Percentiles rank a stretch among this genome's conserved stretches.
Evolutionary conservation across 2,329 filamentous ascomycete genomes (phyloP).

Genomic region (Daldinia eschscholtzii): DNA sequence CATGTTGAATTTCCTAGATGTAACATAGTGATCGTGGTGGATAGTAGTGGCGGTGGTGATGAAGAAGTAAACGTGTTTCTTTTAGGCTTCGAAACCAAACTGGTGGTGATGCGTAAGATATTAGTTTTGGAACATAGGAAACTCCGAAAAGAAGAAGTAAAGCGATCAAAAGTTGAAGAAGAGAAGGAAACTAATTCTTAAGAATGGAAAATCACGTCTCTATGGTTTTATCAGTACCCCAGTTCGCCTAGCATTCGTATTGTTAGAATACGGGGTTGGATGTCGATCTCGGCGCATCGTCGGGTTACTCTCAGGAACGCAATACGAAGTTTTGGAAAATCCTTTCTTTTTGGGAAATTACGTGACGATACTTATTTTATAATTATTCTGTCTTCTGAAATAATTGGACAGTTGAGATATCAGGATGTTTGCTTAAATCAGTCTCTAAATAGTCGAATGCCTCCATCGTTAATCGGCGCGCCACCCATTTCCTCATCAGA

Average conservation of each 20-base stretch:
- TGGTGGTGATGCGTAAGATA: not conserved
- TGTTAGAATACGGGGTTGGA: slow-evolving; percentile 24
- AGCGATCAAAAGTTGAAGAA: not conserved
- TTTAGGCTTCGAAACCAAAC: not conserved
- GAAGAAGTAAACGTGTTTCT: not conserved
- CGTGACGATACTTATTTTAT: slow-evolving; percentile 22
- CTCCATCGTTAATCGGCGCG: slow-evolving; percentile 65
- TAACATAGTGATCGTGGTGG: not conserved
- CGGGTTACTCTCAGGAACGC: slow-evolving; percentile 24
- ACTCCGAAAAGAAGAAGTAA: not conserved
- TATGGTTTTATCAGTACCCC: slow-evolving; percentile 25
- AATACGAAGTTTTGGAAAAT: slow-evolving; percentile 42
- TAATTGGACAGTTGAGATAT: slow-evolving; percentile 15
- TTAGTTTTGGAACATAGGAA: not conserved
- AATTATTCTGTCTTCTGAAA: slow-evolving; percentile 8
- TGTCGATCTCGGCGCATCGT: slow-evolving; percentile 38
- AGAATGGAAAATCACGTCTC: slow-evolving; percentile 17
- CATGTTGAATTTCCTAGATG: not conserved
- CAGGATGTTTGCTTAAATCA: slow-evolving; percentile 32
- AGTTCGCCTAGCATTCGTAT: slow-evolving; percentile 23
- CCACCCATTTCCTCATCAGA: slow-evolving; percentile 65
- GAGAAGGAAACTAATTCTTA: not conserved
- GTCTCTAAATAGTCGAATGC: slow-evolving; percentile 64
- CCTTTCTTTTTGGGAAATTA: slow-evolving; percentile 30
- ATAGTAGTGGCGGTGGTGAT: not conserved